phyloP scores from a whole-genome alignment of 1,284 basidiomycete species.

The Ceratobasidium sp. region DNA sequence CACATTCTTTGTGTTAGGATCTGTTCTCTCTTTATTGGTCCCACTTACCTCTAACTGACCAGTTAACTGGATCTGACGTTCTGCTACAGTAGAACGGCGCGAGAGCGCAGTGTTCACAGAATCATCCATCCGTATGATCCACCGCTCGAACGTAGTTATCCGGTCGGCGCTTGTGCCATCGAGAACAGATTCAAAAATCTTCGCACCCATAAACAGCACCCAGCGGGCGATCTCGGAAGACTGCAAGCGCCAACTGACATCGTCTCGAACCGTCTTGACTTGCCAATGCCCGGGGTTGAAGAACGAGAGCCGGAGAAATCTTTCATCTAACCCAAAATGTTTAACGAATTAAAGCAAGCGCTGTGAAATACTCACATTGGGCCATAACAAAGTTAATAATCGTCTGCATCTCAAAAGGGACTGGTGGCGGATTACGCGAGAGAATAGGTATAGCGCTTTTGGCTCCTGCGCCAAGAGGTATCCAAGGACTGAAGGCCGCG shows the following conservation, averaged over 20 bases:
- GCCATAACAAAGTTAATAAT: no score
- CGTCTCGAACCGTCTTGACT: not conserved
- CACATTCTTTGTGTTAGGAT: not conserved
- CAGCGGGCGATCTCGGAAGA: not conserved
- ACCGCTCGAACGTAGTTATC: not conserved
- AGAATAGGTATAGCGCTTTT: no score
- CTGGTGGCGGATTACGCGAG: no score
- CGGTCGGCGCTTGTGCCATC: not conserved
- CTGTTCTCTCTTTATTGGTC: not conserved
- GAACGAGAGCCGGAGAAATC: not conserved
- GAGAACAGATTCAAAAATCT: not conserved
- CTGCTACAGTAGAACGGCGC: not conserved
- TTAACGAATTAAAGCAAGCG: no score
- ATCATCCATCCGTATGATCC: not conserved
- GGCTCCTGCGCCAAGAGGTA: no score
- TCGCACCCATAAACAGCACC: not conserved
- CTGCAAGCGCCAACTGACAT: not conserved
- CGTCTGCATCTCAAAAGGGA: no score
- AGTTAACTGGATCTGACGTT: not conserved
- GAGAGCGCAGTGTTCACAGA: not conserved
- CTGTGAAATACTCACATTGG: not conserved
- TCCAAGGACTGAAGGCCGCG: no score
- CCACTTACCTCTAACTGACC: slow-evolving; percentile 3
- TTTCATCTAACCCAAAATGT: not conserved
- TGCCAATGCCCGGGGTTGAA: not conserved